Evolutionary conservation across 148 eudicot species (phyloP), one percentile per base, ranked within the genome.

Genomic region (Tetragonia tetragonoides): DNA sequence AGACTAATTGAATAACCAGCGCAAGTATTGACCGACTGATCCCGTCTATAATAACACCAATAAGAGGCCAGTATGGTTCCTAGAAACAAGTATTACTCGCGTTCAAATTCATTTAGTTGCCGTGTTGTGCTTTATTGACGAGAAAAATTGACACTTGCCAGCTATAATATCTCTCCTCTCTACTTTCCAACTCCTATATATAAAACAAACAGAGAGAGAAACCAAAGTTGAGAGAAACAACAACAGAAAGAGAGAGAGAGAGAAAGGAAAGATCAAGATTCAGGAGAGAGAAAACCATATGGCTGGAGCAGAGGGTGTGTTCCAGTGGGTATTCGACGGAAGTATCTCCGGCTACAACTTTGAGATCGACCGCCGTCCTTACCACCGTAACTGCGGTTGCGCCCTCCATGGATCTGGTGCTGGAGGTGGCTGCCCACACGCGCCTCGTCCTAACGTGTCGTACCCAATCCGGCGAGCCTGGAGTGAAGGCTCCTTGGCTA

Each of bases 381-480:
- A 87, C 77, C 86, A 87, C 67, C 82, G 75, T 6, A 82, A 87
- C 72, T 87, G 89, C 61, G 65, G 77, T 16, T 85, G 89, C 60
- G 84, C 91, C 16, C 70, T 89, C 74, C 89, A 87, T 65, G 16
- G n/a, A 2, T 15, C 20, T 20, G 64, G 64, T 28, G 59, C 16
- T 12, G 62, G 78, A 2, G 68, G 71, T 6, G 24, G 3, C 21
- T 70, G 83, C 28, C 68, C 69, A 1, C 63, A 68, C n/a, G 74
- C 61, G 21, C 61, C 28, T 6, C 64, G 28, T 3, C 8, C 53
- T 2, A 41, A 70, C 1, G 75, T 78, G n/a, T 78, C 80, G 3
- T 78, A 78, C 75, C 56, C 75, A 0, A 59, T 78, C 3, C 28
- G 80, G 9, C 68, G 80, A 0, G 70, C 80, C 0, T 78, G 80